Conservation (phyloP, 345 rosid species). For the Draba incana region DNA sequence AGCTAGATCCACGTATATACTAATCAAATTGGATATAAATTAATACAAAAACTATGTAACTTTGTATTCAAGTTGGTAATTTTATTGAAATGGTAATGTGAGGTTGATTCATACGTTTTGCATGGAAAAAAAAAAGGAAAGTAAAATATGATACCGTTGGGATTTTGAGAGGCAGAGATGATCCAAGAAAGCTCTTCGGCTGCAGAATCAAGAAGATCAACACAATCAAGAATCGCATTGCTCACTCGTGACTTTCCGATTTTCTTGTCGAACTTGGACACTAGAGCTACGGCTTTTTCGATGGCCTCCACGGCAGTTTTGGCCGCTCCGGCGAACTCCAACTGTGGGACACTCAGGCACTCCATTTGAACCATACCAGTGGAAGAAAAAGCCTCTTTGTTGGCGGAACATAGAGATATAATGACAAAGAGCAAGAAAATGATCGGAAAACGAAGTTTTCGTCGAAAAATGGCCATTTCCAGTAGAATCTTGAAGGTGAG, state of each 20-base stretch:
- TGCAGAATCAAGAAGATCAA: slow-evolving; percentile 70
- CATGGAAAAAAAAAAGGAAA: not conserved
- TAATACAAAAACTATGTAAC: too few species aligned
- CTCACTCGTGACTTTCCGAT: slow-evolving; percentile 49
- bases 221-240: slow-evolving; percentile 62
- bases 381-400: slow-evolving; percentile 26
- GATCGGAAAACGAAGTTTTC: not conserved
- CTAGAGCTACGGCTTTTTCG: slow-evolving; percentile 39
- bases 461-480: slow-evolving; percentile 17
- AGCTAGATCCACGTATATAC: too few species aligned
- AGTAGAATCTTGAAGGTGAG: not conserved
- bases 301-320: slow-evolving; percentile 44
- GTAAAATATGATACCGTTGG: slow-evolving; percentile 45
- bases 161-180: slow-evolving; percentile 57
- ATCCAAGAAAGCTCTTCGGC: slow-evolving; percentile 62
- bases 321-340: slow-evolving; percentile 53
- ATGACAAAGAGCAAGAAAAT: slow-evolving; percentile 9
- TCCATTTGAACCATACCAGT: slow-evolving; percentile 24
- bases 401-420: slow-evolving; percentile 16
- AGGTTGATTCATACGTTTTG: slow-evolving; percentile 1
- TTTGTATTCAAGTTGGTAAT: not conserved
- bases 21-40: too few species aligned
- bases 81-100: not conserved
- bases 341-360: slow-evolving; percentile 49
- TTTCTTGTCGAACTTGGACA: slow-evolving; percentile 44